phyloP scores from a whole-genome alignment of 768 basidiomycete genomes.

The Lactarius indigo region DNA sequence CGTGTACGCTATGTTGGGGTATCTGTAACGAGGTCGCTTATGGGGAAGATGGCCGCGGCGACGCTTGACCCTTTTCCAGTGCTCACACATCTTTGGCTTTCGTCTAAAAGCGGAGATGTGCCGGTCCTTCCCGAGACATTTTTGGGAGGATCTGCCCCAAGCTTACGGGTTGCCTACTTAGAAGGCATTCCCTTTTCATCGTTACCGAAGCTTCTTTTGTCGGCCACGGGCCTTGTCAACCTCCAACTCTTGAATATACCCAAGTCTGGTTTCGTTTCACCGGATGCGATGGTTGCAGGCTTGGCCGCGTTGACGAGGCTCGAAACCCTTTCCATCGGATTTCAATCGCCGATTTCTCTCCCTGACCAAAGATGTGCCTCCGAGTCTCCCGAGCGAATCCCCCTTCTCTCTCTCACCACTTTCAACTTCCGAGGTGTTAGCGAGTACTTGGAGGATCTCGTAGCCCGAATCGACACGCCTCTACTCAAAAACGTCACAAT shows the following conservation, averaged over 20 bases:
- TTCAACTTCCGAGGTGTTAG: not conserved
- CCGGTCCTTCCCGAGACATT: not conserved
- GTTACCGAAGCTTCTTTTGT: not conserved
- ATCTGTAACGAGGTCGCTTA: not conserved
- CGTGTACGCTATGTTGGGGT: not conserved
- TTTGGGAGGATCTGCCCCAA: not conserved
- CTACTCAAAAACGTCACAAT: not conserved
- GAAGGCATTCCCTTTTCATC: constrained; percentile 1
- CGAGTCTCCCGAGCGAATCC: too few species aligned
- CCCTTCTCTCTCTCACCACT: not conserved
- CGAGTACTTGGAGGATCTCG: constrained; percentile 6
- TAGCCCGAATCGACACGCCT: not conserved
- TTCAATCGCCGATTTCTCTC: not conserved
- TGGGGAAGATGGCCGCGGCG: not conserved
- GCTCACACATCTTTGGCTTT: not conserved
- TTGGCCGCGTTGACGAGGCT: not conserved
- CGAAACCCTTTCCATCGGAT: not conserved
- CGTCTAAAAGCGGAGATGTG: not conserved
- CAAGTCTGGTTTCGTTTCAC: not conserved
- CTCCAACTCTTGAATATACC: not conserved
- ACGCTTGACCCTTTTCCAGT: constrained; percentile 2
- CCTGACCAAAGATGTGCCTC: too few species aligned
- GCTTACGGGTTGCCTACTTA: not conserved
- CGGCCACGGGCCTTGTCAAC: not conserved
- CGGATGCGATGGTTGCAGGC: not conserved